These are phyloP conservation scores for Gloeophyllum trabeum DNA, from an alignment of 768 basidiomycete genomes.

Conservation along the genomic window DNA sequence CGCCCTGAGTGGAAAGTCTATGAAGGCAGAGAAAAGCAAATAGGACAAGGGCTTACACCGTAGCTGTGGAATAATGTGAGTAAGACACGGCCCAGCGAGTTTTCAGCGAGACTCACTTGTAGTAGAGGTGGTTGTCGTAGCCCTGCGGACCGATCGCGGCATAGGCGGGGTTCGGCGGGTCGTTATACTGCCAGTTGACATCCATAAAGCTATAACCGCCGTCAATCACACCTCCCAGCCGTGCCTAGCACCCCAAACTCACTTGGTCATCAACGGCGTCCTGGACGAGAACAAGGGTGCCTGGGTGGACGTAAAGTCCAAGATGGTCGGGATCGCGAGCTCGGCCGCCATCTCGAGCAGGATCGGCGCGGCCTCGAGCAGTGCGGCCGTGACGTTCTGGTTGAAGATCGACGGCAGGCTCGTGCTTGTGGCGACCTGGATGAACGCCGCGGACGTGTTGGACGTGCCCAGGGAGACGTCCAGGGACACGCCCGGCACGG, in stretches of 20 bases:
- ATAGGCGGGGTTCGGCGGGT: constrained; percentile 60
- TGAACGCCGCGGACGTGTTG: constrained; percentile 26
- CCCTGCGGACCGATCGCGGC: constrained; percentile 58
- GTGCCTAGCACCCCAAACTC: constrained; percentile 7
- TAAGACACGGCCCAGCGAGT: constrained; percentile 6
- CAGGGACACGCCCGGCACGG: constrained; percentile 19
- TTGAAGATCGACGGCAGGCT: constrained; percentile 12
- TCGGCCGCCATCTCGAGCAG: constrained; percentile 17
- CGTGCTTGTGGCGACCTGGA: constrained; percentile 6
- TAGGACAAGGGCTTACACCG: constrained; percentile 29
- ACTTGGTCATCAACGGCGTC: constrained; percentile 27
- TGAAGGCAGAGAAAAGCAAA: not conserved
- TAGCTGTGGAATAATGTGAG: constrained; percentile 25
- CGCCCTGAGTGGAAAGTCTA: constrained; percentile 42
- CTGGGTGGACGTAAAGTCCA: constrained; percentile 12
- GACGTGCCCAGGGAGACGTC: constrained; percentile 12
- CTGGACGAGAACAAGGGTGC: constrained; percentile 9
- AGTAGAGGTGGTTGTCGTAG: constrained; percentile 78
- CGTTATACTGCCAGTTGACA: constrained; percentile 62
- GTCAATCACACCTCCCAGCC: not conserved
- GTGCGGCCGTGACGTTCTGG: constrained; percentile 18
- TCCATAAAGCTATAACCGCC: constrained; percentile 61
- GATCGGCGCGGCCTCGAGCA: constrained; percentile 25
- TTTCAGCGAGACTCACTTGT: constrained; percentile 38
- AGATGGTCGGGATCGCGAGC: constrained; percentile 11